Percentiles rank a stretch among this genome's conserved stretches.
phyloP scores from a whole-genome alignment of 2,329 filamentous ascomycete species.

The Pseudopyrenochaeta lycopersici region DNA sequence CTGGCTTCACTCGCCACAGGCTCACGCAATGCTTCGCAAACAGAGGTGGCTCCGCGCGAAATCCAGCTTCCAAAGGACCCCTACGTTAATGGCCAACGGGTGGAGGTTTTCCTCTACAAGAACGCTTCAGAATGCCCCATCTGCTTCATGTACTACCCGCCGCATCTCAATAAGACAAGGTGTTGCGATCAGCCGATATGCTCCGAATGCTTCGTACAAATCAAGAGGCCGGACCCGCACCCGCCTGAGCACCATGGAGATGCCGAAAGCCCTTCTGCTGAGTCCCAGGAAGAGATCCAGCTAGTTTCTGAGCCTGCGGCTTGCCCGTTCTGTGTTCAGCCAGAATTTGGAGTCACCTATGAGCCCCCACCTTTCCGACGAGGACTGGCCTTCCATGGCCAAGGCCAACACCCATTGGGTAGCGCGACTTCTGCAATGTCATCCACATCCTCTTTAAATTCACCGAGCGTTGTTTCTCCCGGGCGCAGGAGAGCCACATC shows the following conservation, averaged over 20 bases:
- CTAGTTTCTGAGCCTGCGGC: conserved; percentile 90
- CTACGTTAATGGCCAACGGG: conserved; percentile 90
- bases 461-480: conserved; percentile 55
- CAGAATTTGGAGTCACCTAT: conserved; percentile 97
- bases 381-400: conserved; percentile 75
- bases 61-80: conserved; percentile 81
- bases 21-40: conserved; percentile 76
- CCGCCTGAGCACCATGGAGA: conserved; percentile 77
- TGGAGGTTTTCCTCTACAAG: conserved; percentile 95
- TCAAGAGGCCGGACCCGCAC: conserved; percentile 92
- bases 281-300: conserved; percentile 64
- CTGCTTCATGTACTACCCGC: conserved; percentile 95
- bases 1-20: conserved; percentile 81
- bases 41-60: conserved; percentile 79
- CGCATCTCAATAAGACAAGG: conserved; percentile 90
- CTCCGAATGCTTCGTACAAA: conserved; percentile 98
- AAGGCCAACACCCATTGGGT: conserved; percentile 61
- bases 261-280: conserved; percentile 49
- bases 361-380: conserved; percentile 87
- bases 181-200: conserved; percentile 97
- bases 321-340: conserved; percentile 94
- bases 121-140: conserved; percentile 91
- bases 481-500: conserved; percentile 69
- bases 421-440: conserved; percentile 78
- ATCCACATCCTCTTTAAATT: conserved; percentile 81